Evolutionary conservation across 2,329 filamentous ascomycete species (phyloP), one percentile per base, ranked within the genome.

Genomic region (Claviceps africana): DNA sequence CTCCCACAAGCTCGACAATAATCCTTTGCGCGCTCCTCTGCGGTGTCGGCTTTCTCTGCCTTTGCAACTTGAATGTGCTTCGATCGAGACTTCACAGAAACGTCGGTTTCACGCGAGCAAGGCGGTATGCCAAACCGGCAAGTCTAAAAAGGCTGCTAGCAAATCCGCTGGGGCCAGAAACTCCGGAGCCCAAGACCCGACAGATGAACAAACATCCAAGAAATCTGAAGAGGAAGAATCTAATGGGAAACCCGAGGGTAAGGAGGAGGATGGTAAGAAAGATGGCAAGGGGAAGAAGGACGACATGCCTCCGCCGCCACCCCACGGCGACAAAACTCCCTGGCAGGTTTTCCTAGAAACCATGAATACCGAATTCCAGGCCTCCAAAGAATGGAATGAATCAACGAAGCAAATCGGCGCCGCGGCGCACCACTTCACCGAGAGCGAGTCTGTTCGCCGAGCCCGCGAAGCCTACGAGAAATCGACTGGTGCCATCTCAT

Each of bases 271-370:
- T 19, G 43, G 25, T 17, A 30, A 31, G 43, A 46, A 46, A 31
- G 72, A 80, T 61, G 72, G 81, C 56, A 69, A 77, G 55, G 71
- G 79, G 64, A 76, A 83, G 65, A 77, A 82, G 64, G 80, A 87
- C 61, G 81, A 88, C 55, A 69, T 80, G 30, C 84, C 90, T 13
- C 88, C 91, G 22, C 91, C 90, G 15, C 91, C 93, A n/a, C 91
- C 90, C 21, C 93, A 98, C 64, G 93, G 93, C 55, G 89, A 95
- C 72, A 98, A 98, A 76, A 93, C 91, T 3, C 93, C 93, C 51
- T 97, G 93, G 90, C 88, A 97, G 67, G 93, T 98, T 33, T 98
- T 98, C 73, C 88, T 88, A 64, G 93, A 98, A 65, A 98, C 93
- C n/a, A 81, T 98, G 70, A 82, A 88, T 67, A 78, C 77, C 53